Conservation (phyloP, 164 flowering plant species). For the Chimonanthus salicifolius region DNA sequence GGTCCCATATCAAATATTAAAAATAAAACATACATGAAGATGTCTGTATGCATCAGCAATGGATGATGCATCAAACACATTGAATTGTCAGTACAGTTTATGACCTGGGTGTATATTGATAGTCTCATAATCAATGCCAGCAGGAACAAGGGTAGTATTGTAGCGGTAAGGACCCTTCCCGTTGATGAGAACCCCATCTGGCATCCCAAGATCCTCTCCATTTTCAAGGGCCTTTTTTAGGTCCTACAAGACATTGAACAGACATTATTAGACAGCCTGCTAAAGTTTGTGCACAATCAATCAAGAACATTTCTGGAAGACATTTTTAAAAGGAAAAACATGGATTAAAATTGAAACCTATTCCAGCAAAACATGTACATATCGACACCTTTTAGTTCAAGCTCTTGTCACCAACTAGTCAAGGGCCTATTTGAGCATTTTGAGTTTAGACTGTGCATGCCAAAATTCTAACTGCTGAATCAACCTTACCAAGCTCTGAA, state of each 20-base stretch:
- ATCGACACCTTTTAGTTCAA: background rate
- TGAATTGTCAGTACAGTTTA: background rate
- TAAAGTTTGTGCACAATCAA: background rate
- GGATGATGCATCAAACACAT: background rate
- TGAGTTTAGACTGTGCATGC: background rate
- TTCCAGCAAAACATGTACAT: background rate
- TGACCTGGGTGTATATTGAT: slow-evolving; percentile 79
- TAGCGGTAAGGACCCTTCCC: slow-evolving; percentile 94
- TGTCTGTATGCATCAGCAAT: background rate
- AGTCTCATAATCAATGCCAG: slow-evolving; percentile 72
- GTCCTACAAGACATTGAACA: slow-evolving; percentile 34
- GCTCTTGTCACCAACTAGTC: background rate
- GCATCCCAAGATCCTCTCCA: slow-evolving; percentile 87
- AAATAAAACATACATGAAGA: too few species aligned
- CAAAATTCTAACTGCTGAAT: background rate
- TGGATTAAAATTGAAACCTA: background rate
- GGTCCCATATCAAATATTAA: too few species aligned
- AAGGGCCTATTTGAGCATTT: background rate
- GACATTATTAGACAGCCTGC: background rate
- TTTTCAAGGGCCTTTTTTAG: slow-evolving; percentile 65
- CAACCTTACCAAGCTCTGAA: background rate
- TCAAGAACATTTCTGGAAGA: background rate
- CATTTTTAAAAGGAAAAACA: too few species aligned
- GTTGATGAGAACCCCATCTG: slow-evolving; percentile 94
- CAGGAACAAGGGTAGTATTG: slow-evolving; percentile 78